Conservation (phyloP, 2,329 filamentous ascomycete species). For the Sordariomycetes sp. region DNA sequence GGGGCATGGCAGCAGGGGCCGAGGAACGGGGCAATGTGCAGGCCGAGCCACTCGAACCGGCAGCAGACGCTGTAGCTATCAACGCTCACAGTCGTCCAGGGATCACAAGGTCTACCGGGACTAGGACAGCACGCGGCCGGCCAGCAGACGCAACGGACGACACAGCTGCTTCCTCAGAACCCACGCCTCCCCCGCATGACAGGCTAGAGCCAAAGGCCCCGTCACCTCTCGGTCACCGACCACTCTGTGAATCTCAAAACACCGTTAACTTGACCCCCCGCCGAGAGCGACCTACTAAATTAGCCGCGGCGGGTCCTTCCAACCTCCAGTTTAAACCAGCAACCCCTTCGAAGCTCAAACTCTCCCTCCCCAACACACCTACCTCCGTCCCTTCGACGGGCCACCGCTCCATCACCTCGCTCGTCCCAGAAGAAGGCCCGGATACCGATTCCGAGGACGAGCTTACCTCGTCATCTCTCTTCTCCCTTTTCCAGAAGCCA, state of each 20-base stretch:
- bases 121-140: background rate
- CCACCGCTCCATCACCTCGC: constrained; percentile 2
- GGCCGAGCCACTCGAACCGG: background rate
- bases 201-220: background rate
- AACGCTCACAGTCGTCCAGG: background rate
- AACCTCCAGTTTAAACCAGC: background rate
- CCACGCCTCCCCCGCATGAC: background rate
- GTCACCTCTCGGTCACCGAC: background rate
- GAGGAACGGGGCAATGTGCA: background rate
- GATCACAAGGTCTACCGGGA: background rate
- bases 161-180: background rate
- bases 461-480: background rate
- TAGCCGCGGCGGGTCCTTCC: background rate
- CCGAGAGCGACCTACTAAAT: background rate
- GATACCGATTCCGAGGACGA: constrained; percentile 2
- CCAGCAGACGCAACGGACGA: background rate
- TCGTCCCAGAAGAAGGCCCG: constrained; percentile 1
- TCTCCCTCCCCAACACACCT: background rate
- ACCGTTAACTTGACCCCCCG: background rate
- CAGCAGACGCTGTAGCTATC: background rate
- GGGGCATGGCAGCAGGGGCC: background rate
- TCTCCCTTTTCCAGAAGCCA: background rate
- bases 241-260: background rate
- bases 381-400: background rate
- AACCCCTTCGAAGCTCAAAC: constrained; percentile 10